These are phyloP conservation scores for Musa balbisiana DNA, from an alignment of 202 grass and related monocot genomes.

Conservation along the genomic window DNA sequence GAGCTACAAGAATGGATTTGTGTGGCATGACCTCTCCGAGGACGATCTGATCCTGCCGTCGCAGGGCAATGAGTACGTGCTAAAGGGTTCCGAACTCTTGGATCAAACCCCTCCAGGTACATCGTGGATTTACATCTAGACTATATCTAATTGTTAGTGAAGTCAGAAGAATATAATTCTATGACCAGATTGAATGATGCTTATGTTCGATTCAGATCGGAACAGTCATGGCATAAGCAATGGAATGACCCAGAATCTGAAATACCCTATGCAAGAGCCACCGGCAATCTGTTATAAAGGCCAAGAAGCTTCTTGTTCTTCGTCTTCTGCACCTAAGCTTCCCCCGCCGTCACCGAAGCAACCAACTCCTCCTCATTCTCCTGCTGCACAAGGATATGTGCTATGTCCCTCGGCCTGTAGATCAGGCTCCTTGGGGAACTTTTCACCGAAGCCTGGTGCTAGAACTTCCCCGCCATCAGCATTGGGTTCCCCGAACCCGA, in stretches of 20 bases:
- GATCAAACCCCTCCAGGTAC: slow-evolving; percentile 67
- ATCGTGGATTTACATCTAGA: slow-evolving; percentile 13
- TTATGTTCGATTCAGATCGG: slow-evolving; percentile 35
- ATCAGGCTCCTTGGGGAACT: slow-evolving; percentile 48
- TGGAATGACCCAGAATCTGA: slow-evolving; percentile 45
- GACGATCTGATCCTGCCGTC: slow-evolving; percentile 74
- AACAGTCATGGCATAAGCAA: slow-evolving; percentile 34
- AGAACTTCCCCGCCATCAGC: slow-evolving; percentile 45
- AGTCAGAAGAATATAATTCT: not conserved
- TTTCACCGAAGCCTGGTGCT: slow-evolving; percentile 35
- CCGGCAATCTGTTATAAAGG: slow-evolving; percentile 44
- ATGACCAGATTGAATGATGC: not conserved
- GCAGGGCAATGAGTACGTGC: slow-evolving; percentile 81
- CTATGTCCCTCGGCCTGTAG: slow-evolving; percentile 27
- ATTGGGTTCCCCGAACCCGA: slow-evolving; percentile 49
- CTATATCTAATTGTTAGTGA: not conserved
- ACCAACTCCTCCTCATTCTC: slow-evolving; percentile 9
- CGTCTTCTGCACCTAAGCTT: slow-evolving; percentile 47
- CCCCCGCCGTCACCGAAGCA: slow-evolving; percentile 12
- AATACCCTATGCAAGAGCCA: slow-evolving; percentile 41
- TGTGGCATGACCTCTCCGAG: slow-evolving; percentile 90
- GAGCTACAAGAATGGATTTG: slow-evolving; percentile 99
- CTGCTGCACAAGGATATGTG: slow-evolving; percentile 44
- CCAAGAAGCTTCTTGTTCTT: slow-evolving; percentile 61
- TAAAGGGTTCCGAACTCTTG: slow-evolving; percentile 85